Percentiles rank a stretch among this genome's conserved stretches.
These are phyloP conservation scores for Rhodotorula babjevae DNA, from an alignment of 768 basidiomycete genomes.

Conservation along the genomic window DNA sequence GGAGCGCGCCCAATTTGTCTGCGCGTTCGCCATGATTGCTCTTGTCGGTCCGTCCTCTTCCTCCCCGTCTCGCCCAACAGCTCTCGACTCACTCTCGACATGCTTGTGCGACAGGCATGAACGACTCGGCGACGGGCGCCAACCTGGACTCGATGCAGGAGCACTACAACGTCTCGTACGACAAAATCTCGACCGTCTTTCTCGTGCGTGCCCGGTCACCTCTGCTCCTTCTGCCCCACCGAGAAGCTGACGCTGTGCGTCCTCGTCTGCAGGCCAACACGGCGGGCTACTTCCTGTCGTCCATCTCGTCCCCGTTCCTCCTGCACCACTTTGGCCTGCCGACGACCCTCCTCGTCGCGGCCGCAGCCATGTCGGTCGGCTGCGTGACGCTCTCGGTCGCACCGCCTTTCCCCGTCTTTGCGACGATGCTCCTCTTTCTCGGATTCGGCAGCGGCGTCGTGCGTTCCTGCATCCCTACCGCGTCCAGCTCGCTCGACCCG, in stretches of 20 bases:
- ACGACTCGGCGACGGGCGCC: conserved; percentile 34
- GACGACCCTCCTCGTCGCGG: conserved; percentile 23
- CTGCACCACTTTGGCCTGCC: conserved; percentile 39
- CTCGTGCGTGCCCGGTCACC: too few species aligned
- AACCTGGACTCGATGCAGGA: conserved; percentile 34
- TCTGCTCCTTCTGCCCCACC: too few species aligned
- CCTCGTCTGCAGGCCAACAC: background rate
- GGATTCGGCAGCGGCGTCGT: conserved; percentile 34
- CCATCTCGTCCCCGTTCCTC: conserved; percentile 28
- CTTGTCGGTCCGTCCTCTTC: background rate
- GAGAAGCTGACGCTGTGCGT: too few species aligned
- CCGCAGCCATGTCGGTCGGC: background rate
- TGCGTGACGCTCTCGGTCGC: conserved; percentile 23
- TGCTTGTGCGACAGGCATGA: conserved; percentile 22
- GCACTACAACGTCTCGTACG: conserved; percentile 32
- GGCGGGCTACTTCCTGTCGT: conserved; percentile 28
- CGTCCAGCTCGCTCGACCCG: background rate
- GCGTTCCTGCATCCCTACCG: background rate
- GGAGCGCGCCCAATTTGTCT: conserved; percentile 16
- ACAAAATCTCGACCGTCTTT: conserved; percentile 39
- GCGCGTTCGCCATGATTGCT: conserved; percentile 21
- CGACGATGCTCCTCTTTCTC: conserved; percentile 23
- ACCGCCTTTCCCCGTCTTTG: conserved; percentile 34
- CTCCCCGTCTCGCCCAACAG: background rate
- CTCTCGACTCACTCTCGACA: background rate